Evolutionary conservation across 768 basidiomycete species (phyloP).

Genomic region (Mycena albidolilacea): DNA sequence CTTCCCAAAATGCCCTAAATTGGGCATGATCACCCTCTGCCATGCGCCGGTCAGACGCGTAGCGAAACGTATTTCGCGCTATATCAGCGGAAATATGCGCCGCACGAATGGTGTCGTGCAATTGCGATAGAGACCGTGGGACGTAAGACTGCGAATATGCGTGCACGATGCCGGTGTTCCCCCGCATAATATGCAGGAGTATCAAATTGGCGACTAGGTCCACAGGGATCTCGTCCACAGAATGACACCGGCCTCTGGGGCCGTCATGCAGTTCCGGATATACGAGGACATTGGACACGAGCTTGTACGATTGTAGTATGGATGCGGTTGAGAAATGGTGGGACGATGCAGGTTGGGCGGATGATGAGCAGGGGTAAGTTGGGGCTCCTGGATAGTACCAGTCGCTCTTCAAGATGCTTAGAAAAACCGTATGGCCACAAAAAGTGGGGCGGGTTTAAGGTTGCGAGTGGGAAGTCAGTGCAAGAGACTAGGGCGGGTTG

Average conservation of each 20-base stretch:
- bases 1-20: background rate
- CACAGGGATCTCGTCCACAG: constrained; percentile 24
- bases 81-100: background rate
- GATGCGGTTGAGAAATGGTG: constrained; percentile 13
- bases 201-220: constrained; percentile 22
- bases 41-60: background rate
- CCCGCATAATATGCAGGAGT: constrained; percentile 14
- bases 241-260: background rate
- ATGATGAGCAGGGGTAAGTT: constrained; percentile 1
- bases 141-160: constrained; percentile 9
- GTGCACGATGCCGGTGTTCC: constrained; percentile 7
- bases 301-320: constrained; percentile 5
- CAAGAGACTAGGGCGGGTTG: too few relatives aligned
- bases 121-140: background rate
- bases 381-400: background rate
- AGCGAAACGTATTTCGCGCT: background rate
- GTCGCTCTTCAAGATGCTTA: constrained; percentile 25
- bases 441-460: background rate
- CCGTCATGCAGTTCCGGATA: constrained; percentile 7
- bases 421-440: background rate
- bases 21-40: background rate
- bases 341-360: constrained; percentile 21
- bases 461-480: too few relatives aligned
- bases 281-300: constrained; percentile 12
- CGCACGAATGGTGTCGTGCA: background rate